Evolutionary conservation across 208 protist genomes (phyloP).

Genomic region (Wallacemonas sp.): DNA sequence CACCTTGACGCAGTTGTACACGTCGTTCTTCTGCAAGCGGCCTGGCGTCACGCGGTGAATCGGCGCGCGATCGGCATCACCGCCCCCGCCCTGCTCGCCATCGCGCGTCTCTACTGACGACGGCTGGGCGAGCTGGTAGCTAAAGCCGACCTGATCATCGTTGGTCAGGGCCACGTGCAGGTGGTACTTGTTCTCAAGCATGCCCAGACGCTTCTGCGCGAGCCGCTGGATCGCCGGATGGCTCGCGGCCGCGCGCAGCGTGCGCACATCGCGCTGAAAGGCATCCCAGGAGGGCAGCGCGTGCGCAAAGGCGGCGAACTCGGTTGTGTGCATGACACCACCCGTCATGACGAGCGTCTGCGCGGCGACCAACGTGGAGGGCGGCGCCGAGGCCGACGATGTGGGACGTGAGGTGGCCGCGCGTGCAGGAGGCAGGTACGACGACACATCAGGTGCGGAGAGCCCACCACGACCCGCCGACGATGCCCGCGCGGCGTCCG

Average conservation of each 20-base stretch:
- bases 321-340: slow-evolving; percentile 34
- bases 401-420: too few species aligned
- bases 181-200: slow-evolving; percentile 87
- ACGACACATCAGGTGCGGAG: too few species aligned
- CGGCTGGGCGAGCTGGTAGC: background rate
- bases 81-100: background rate
- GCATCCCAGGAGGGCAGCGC: slow-evolving; percentile 59
- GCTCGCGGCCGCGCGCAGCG: slow-evolving; percentile 45
- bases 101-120: background rate
- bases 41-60: background rate
- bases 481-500: too few species aligned
- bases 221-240: slow-evolving; percentile 63
- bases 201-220: slow-evolving; percentile 62
- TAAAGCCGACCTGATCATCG: slow-evolving; percentile 65
- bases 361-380: too few species aligned
- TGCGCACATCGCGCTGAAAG: slow-evolving; percentile 64
- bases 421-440: background rate
- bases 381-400: too few species aligned
- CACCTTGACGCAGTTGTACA: slow-evolving; percentile 85
- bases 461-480: too few species aligned
- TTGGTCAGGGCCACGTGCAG: slow-evolving; percentile 77
- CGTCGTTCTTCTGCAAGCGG: slow-evolving; percentile 30
- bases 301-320: slow-evolving; percentile 16
- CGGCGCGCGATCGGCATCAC: background rate
- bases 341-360: slow-evolving; percentile 20